Conservation (phyloP, 768 basidiomycete species). For the Dacryopinax spathularia region DNA sequence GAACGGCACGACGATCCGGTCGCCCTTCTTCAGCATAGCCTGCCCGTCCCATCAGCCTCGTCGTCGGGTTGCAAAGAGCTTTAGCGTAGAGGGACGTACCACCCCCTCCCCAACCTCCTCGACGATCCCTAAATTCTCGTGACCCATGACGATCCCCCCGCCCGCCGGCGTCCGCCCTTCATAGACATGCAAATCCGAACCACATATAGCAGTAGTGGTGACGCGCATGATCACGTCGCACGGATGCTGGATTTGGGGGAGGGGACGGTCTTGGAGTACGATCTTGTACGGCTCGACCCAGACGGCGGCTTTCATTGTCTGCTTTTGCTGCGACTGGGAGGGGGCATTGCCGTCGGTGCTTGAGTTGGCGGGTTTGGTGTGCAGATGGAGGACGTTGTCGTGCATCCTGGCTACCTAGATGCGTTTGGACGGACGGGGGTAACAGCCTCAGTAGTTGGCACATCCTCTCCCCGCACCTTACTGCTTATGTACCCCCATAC, state of each 20-base stretch:
- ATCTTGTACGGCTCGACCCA: slow-evolving; percentile 1
- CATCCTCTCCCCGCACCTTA: not conserved
- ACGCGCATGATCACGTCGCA: slow-evolving; percentile 10
- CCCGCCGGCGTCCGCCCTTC: slow-evolving; percentile 33
- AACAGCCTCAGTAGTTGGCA: no score
- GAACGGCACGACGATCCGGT: slow-evolving; percentile 14
- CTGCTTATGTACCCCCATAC: not conserved
- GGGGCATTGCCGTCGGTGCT: not conserved
- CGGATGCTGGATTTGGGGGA: slow-evolving; percentile 9
- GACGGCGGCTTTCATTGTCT: not conserved
- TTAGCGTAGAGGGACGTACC: not conserved
- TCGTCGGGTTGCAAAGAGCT: not conserved
- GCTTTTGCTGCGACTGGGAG: not conserved
- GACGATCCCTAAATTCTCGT: slow-evolving; percentile 29
- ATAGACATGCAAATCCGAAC: slow-evolving; percentile 17
- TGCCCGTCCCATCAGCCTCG: not conserved
- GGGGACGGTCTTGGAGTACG: not conserved
- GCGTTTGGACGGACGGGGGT: no score
- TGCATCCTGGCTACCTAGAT: no score
- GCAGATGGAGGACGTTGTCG: slow-evolving; percentile 1
- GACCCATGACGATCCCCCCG: slow-evolving; percentile 38
- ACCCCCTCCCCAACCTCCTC: slow-evolving; percentile 3
- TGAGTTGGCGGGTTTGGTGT: not conserved
- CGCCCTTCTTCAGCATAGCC: slow-evolving; percentile 9
- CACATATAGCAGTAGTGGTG: slow-evolving; percentile 15